A percentile compares a stretch with the other conserved stretches of the same genome.
Evolutionary conservation across 441 rosid genomes (phyloP).

Genomic region (Mallotus japonicus): DNA sequence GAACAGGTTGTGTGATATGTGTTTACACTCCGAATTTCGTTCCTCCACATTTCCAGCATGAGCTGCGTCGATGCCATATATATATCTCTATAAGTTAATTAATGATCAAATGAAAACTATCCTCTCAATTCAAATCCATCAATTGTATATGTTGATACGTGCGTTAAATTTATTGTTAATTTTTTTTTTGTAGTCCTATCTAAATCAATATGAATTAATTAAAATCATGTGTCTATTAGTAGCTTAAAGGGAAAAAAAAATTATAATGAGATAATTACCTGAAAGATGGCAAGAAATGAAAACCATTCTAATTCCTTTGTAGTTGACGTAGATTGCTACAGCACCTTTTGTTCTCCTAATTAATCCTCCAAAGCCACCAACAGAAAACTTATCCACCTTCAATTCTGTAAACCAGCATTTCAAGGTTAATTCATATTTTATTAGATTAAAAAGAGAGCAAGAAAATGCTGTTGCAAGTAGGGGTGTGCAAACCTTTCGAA

Average conservation of each 20-base stretch:
- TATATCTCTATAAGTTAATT: too few species aligned
- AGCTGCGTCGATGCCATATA: constrained; percentile 35
- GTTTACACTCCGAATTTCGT: constrained; percentile 50
- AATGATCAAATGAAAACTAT: background rate
- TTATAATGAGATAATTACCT: constrained; percentile 32
- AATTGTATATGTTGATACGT: too few species aligned
- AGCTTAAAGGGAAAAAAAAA: too few species aligned
- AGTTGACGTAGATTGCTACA: constrained; percentile 57
- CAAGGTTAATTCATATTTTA: background rate
- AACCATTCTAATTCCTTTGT: constrained; percentile 52
- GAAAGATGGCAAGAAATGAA: constrained; percentile 79
- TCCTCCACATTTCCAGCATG: constrained; percentile 63
- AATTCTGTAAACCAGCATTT: constrained; percentile 33
- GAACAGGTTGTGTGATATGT: constrained; percentile 53
- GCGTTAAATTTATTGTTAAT: too few species aligned
- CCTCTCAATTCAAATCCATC: too few species aligned
- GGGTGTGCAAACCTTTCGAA: too few species aligned
- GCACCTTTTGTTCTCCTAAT: constrained; percentile 73
- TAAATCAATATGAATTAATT: too few species aligned
- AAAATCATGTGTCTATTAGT: too few species aligned
- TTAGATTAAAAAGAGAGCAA: background rate
- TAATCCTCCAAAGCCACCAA: constrained; percentile 67
- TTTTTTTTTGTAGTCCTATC: too few species aligned
- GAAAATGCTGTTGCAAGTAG: background rate
- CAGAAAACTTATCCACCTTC: constrained; percentile 52